Evolutionary conservation across 208 protist genomes (phyloP), one percentile per base, ranked within the genome.

Genomic region (Wallacemonas collosoma): DNA sequence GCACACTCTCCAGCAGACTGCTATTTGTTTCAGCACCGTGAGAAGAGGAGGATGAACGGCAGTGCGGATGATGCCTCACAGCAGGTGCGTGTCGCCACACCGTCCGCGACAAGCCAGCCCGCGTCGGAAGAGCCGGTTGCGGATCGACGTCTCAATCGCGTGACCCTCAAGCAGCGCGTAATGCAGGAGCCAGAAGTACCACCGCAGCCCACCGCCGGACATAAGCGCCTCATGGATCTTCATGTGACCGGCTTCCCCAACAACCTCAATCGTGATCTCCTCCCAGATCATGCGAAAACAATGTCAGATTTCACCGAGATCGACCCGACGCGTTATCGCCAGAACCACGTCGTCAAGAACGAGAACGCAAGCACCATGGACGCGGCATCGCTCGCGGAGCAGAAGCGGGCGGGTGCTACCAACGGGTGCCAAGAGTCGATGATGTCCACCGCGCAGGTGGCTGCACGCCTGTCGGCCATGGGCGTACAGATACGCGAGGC

Each of bases 201-300:
- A 2, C 65, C 79, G 7, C 58, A 69, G 47, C 77, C 70, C 15
- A 79, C 68, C 67, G 48, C 79, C 14, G 69, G 61, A 38, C 80
- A 85, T 51, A 81, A 84, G 36, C 85, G 87, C 2, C 66, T 89
- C 36, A 84, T 80, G 72, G 87, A 93, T 45, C 60, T 91, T n/a
- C 83, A 95, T 77, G 72, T 93, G 68, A 95, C 90, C 9, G 90
- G 72, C 17, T 95, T 85, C 69, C 90, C 90, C 0, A 76, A 71
- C 55, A 51, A 84, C 15, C 40, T 95, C n/a, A 95, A 95, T 67
- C 72, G 75, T 2, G 77, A 70, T 40, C 76, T 82, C 51, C 73
- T 91, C 41, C 86, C 86, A 7, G 67, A 47, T 6, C 76, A 77
- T 60, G 58, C 73, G 1, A 81, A 67, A 15, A 41, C 41, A 47